Evolutionary conservation across 2,329 filamentous ascomycete species (phyloP), one percentile per base, ranked within the genome.

Genomic region (Beauveria rudraprayagi): DNA sequence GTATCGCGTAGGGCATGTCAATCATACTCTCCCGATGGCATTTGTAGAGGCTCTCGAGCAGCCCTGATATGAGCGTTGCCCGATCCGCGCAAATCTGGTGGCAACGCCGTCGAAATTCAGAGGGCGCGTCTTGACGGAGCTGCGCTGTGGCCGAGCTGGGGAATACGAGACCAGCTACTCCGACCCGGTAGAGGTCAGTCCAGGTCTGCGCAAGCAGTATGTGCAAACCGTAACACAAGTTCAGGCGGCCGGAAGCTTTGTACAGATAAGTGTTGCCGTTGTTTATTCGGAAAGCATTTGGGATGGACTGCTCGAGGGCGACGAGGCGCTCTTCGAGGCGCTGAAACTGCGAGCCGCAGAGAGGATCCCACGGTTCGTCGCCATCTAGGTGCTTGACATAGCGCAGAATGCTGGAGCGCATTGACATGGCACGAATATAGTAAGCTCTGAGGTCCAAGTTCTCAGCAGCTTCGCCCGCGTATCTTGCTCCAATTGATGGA

Each of bases 11-110:
- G 11, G 60, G 60, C 26, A 57, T 51, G 24, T 61, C 60, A 22
- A 61, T 41, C 51, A 61, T 56, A 24, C 60, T 61, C 37, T 44
- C 52, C n/a, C 48, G 56, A 22, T 61, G 54, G 34, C 60, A 61
- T 24, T 43, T 50, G 26, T 56, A 61, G 6, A 61, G 28, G 24
- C 55, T 30, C 26, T 61, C 54, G 1, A 61, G 34, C 24, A 61
- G 44, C 16, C 26, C 37, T 4, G 60, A 44, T 17, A 61, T 61
- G 40, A 57, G 34, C 1, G 46, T 55, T 3, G 60, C 60, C 34
- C 41, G 56, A 24, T 26, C 26, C 10, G 53, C 53, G 44, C 60
- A 61, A 14, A 30, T 57, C 37, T 47, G 53, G 28, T 61, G 60
- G 28, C 60, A 61, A 2, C 43, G 52, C 26, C 30, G 22, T 10